Evolutionary conservation across 768 basidiomycete genomes (phyloP), one percentile per base, ranked within the genome.

Genomic region (Suillus subalutaceus): DNA sequence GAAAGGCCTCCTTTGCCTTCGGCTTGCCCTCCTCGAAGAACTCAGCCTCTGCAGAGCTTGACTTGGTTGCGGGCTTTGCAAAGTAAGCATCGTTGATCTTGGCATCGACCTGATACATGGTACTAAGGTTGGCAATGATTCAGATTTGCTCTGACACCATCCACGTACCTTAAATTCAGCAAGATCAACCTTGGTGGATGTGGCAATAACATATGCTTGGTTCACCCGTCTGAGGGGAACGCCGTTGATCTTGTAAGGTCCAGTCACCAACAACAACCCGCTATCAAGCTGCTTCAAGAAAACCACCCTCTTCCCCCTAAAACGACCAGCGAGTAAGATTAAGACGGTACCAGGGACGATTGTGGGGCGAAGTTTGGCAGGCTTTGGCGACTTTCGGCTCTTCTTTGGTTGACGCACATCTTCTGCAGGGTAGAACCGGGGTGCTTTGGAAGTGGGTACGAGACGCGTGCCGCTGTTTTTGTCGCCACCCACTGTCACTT

Each of bases 151-250:
- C 18, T 43, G 26, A 60, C 6, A 13, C 23, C 38, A 67, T 53
- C 38, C 7, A 83, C 86, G 69, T 73, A 94, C 95, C 83, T 87
- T 86, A 78, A 93, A 82, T 65, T 82, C 85, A 35, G 82, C 85
- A 65, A 98, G 79, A 70, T 97, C 92, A 71, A 99, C 81, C 82
- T 90, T 94, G 72, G 97, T 98, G 65, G 96, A 96, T 66, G 97
- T 99, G 66, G 97, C 94, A 75, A 99, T 99, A 68, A 96, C 95
- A 78, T 99, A 99, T 64, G 97, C 95, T 84, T 98, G 97, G 85
- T 96, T 97, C 67, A 99, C 96, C 79, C 97, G 89, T 79, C 96
- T 88, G 79, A 99, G 86, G 72, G 97, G 97, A 56, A 99, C 97
- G 78, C 97, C 97, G 81, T 99, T 99, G 79, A 99, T 79, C 87